Percentiles rank a stretch among this genome's conserved stretches.
Conservation (phyloP, 1,139 yeast genomes). For the Protomyces inundatus region DNA sequence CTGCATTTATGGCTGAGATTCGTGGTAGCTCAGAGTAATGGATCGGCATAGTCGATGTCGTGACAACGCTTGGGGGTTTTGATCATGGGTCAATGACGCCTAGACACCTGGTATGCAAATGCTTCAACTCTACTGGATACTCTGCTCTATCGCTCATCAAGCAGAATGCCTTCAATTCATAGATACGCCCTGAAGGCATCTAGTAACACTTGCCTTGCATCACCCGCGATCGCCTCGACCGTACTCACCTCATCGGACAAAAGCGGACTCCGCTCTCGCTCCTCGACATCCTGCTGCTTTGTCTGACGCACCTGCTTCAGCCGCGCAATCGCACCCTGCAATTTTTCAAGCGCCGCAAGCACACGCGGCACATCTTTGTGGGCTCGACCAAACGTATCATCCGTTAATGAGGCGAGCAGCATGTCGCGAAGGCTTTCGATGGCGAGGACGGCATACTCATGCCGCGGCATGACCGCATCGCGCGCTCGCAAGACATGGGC, state of each 20-base stretch:
- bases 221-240: background rate
- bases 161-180: background rate
- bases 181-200: background rate
- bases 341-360: background rate
- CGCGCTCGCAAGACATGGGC: background rate
- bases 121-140: too few relatives aligned
- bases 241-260: background rate
- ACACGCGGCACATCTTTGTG: constrained; percentile 12
- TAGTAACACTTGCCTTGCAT: background rate
- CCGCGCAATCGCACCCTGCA: background rate
- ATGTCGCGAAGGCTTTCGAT: background rate
- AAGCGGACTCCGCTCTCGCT: background rate
- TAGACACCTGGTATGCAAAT: too few relatives aligned
- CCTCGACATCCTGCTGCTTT: background rate
- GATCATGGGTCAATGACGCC: background rate
- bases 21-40: constrained; percentile 41
- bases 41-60: background rate
- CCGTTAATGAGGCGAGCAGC: constrained; percentile 3
- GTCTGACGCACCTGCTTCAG: background rate
- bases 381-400: constrained; percentile 16
- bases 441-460: background rate
- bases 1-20: constrained; percentile 63
- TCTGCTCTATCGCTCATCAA: background rate
- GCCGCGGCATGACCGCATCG: background rate
- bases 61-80: background rate